A percentile compares a stretch with the other conserved stretches of the same genome.
Evolutionary conservation across 805 yeast species (phyloP).

Genomic region (Alloascoidea africana): DNA sequence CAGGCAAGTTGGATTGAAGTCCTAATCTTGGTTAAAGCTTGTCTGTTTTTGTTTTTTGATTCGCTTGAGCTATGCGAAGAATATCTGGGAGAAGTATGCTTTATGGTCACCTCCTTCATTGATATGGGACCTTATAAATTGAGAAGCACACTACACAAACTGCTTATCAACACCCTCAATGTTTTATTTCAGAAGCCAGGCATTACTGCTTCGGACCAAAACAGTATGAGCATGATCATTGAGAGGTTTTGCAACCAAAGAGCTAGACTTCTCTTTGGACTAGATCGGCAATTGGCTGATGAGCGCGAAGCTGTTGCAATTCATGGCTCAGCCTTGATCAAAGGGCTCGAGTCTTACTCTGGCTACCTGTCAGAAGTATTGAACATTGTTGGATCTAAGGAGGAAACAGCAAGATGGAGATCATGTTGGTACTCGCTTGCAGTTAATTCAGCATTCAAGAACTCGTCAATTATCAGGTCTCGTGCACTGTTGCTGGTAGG

Average conservation of each 20-base stretch:
- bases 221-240: constrained; percentile 27
- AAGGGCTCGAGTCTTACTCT: no score
- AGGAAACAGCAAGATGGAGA: constrained; percentile 39
- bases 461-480: constrained; percentile 27
- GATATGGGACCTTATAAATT: constrained; percentile 38
- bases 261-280: not conserved
- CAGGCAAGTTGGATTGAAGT: constrained; percentile 43
- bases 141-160: constrained; percentile 42
- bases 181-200: constrained; percentile 44
- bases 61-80: not conserved
- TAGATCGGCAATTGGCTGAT: no score
- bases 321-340: no score
- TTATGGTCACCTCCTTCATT: constrained; percentile 43
- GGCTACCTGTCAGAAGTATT: no score
- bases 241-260: not conserved
- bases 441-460: constrained; percentile 34
- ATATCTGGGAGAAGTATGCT: constrained; percentile 51
- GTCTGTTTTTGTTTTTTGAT: constrained; percentile 53
- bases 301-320: no score
- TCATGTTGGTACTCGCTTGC: constrained; percentile 52
- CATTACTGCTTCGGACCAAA: constrained; percentile 24
- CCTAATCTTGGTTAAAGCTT: constrained; percentile 43
- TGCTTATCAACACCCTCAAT: constrained; percentile 54
- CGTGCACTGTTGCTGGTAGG: constrained; percentile 49
- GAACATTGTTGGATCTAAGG: no score